Percentiles rank a stretch among this genome's conserved stretches.
phyloP scores from a whole-genome alignment of 1,284 basidiomycete genomes.

The Mixia osmundae region DNA sequence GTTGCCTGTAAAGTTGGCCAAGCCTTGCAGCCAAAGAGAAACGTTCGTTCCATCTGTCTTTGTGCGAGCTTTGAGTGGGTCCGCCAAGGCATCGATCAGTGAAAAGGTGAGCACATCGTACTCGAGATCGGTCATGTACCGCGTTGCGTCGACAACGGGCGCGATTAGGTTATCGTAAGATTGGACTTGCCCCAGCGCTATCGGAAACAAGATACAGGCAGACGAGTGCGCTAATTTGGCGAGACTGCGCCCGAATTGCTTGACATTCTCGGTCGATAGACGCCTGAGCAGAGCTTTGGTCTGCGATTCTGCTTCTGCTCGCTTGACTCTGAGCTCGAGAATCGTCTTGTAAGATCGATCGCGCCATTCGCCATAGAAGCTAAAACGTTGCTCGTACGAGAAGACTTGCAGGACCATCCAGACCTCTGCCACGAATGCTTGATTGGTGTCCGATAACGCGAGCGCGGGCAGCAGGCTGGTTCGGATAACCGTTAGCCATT shows the following conservation, averaged over 20 bases:
- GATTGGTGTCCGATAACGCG: constrained; percentile 59
- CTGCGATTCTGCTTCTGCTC: constrained; percentile 31
- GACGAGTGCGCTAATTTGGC: constrained; percentile 86
- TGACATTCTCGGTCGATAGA: constrained; percentile 46
- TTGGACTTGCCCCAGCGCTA: constrained; percentile 82
- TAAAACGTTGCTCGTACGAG: constrained; percentile 57
- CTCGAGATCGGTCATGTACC: constrained; percentile 72
- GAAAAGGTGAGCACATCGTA: constrained; percentile 82
- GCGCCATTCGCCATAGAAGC: constrained; percentile 89
- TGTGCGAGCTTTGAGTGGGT: constrained; percentile 56
- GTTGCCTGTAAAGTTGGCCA: constrained; percentile 80
- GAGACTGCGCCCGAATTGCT: constrained; percentile 59
- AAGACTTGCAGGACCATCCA: constrained; percentile 64
- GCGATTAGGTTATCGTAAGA: constrained; percentile 84
- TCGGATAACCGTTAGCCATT: constrained; percentile 60
- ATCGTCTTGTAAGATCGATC: constrained; percentile 30
- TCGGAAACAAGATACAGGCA: constrained; percentile 71
- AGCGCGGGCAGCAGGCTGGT: constrained; percentile 65
- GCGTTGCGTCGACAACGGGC: constrained; percentile 71
- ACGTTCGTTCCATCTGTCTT: constrained; percentile 84
- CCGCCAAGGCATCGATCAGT: constrained; percentile 66
- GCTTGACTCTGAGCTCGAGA: constrained; percentile 23
- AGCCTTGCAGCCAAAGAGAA: constrained; percentile 75
- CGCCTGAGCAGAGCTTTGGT: constrained; percentile 53
- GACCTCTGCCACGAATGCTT: constrained; percentile 60